Evolutionary conservation across 2,329 filamentous ascomycete species (phyloP).

Genomic region (Botrytis fragariae): DNA sequence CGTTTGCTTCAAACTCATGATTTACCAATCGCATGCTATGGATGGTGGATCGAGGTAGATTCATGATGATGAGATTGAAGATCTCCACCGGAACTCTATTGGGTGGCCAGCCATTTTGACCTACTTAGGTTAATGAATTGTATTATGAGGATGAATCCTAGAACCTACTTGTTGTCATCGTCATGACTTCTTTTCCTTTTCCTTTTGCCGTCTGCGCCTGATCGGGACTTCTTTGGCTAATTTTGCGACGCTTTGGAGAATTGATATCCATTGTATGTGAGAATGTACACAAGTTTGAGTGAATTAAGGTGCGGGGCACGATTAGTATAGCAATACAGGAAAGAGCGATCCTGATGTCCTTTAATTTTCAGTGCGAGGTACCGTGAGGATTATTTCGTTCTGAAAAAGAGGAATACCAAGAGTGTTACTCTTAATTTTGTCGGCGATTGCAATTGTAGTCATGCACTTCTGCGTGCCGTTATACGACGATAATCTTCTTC

Average conservation of each 20-base stretch:
- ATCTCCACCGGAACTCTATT: slow-evolving; percentile 57
- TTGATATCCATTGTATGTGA: slow-evolving; percentile 16
- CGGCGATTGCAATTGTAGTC: background rate
- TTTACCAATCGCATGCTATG: slow-evolving; percentile 61
- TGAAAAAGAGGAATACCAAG: background rate
- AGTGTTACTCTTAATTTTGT: background rate
- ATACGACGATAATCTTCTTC: background rate
- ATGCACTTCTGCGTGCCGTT: background rate
- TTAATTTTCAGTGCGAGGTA: background rate
- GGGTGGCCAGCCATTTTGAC: slow-evolving; percentile 39
- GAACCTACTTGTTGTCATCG: background rate
- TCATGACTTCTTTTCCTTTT: slow-evolving; percentile 14
- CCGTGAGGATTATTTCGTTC: background rate
- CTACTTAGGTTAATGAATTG: slow-evolving; percentile 15
- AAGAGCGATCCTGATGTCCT: background rate
- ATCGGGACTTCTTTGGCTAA: slow-evolving; percentile 19
- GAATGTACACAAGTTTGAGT: background rate
- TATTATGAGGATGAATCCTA: background rate
- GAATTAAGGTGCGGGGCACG: background rate
- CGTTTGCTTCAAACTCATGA: slow-evolving; percentile 55
- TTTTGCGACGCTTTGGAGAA: slow-evolving; percentile 32
- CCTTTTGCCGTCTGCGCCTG: slow-evolving; percentile 15
- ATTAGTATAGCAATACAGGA: background rate
- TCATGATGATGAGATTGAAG: slow-evolving; percentile 54
- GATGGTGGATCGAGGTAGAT: slow-evolving; percentile 57